Evolutionary conservation across 768 basidiomycete genomes (phyloP).

Genomic region (Royoungia palumana): DNA sequence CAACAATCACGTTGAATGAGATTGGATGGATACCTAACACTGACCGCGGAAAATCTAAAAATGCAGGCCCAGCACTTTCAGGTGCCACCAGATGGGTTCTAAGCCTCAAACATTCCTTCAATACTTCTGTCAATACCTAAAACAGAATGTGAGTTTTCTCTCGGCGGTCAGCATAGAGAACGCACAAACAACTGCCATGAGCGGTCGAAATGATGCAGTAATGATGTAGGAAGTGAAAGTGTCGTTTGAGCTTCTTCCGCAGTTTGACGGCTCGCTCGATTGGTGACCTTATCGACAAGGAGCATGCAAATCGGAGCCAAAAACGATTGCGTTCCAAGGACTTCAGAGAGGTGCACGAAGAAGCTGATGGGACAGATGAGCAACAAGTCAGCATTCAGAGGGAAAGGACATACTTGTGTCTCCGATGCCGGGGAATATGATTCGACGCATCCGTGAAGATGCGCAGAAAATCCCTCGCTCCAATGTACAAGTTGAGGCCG

Average conservation of each 20-base stretch:
- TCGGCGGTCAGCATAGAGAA: neutral
- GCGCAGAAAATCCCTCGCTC: slow-evolving; percentile 75
- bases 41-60: slow-evolving; percentile 59
- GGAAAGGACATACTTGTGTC: slow-evolving; percentile 61
- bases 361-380: slow-evolving; percentile 50
- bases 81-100: slow-evolving; percentile 40
- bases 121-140: slow-evolving; percentile 60
- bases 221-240: slow-evolving; percentile 61
- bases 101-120: slow-evolving; percentile 65
- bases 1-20: neutral
- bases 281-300: slow-evolving; percentile 73
- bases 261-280: slow-evolving; percentile 61
- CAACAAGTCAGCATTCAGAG: neutral
- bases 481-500: slow-evolving; percentile 60
- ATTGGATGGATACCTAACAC: neutral
- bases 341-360: slow-evolving; percentile 82
- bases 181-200: slow-evolving; percentile 53
- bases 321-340: slow-evolving; percentile 78
- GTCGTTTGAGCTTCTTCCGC: slow-evolving; percentile 55
- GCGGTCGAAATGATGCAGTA: slow-evolving; percentile 55
- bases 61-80: slow-evolving; percentile 37
- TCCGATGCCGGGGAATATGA: slow-evolving; percentile 90
- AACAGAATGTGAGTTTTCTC: slow-evolving; percentile 1
- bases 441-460: slow-evolving; percentile 92
- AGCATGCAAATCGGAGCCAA: slow-evolving; percentile 81